phyloP scores from a whole-genome alignment of 768 basidiomycete species.

The Russula sp. region DNA sequence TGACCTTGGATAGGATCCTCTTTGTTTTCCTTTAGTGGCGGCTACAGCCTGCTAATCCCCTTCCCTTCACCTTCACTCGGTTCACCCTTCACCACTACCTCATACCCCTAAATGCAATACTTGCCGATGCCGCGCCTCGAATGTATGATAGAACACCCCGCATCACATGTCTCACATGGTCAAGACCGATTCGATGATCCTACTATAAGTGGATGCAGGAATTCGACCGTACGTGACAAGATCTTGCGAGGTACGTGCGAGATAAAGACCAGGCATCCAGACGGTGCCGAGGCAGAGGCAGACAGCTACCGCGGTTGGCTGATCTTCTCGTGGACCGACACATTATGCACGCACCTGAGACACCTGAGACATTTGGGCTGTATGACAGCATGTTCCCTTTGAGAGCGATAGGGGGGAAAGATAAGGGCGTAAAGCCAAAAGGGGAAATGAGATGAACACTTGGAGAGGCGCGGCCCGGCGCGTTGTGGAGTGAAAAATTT shows the following conservation, averaged over 20 bases:
- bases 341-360: neutral
- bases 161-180: neutral
- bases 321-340: no score
- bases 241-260: neutral
- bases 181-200: no score
- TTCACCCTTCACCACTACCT: neutral
- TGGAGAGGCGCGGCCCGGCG: no score
- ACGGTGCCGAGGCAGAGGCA: neutral
- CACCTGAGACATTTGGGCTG: neutral
- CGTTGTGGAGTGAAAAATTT: no score
- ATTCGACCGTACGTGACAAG: neutral
- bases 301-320: neutral
- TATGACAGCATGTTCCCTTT: neutral
- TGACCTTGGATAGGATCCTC: no score
- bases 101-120: no score
- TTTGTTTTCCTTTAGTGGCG: neutral
- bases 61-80: neutral
- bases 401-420: conserved; percentile 1
- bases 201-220: neutral
- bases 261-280: no score
- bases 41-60: neutral
- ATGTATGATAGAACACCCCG: neutral
- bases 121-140: neutral
- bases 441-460: neutral
- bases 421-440: neutral